Percentiles rank a stretch among this genome's conserved stretches.
Conservation (phyloP, 2,329 filamentous ascomycete species). For the Didymella arachidicola region DNA sequence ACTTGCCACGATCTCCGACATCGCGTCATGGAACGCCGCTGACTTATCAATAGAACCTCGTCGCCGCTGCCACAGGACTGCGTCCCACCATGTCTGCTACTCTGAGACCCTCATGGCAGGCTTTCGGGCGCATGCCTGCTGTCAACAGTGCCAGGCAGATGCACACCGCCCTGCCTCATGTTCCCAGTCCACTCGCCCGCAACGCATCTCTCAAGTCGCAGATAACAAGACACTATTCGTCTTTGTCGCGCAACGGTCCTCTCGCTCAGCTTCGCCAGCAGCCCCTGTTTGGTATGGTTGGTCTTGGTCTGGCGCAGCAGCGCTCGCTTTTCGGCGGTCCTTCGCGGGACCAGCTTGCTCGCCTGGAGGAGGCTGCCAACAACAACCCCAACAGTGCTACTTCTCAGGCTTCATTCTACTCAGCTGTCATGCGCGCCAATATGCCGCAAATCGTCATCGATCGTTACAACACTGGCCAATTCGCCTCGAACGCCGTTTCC, state of each 20-base stretch:
- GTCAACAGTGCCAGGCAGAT: slow-evolving; percentile 33
- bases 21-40: slow-evolving; percentile 30
- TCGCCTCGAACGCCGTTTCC: slow-evolving; percentile 79
- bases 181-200: slow-evolving; percentile 47
- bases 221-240: slow-evolving; percentile 51
- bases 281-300: slow-evolving; percentile 43
- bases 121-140: slow-evolving; percentile 33
- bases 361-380: slow-evolving; percentile 90
- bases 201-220: slow-evolving; percentile 35
- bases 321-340: slow-evolving; percentile 56
- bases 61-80: slow-evolving; percentile 48
- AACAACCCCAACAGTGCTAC: slow-evolving; percentile 87
- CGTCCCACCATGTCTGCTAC: slow-evolving; percentile 52
- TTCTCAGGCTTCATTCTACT: slow-evolving; percentile 93
- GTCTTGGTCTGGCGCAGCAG: slow-evolving; percentile 53
- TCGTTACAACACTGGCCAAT: slow-evolving; percentile 84
- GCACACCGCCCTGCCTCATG: slow-evolving; percentile 35
- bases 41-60: slow-evolving; percentile 53
- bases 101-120: slow-evolving; percentile 48
- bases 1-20: slow-evolving; percentile 39
- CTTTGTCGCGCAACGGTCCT: slow-evolving; percentile 46
- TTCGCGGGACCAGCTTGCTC: slow-evolving; percentile 73
- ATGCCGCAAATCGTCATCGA: slow-evolving; percentile 94
- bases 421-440: slow-evolving; percentile 86
- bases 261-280: slow-evolving; percentile 43